A percentile compares a stretch with the other conserved stretches of the same genome.
These are phyloP conservation scores for Cladobotryum protrusum DNA, from an alignment of 2,329 filamentous ascomycete species.

Conservation along the genomic window DNA sequence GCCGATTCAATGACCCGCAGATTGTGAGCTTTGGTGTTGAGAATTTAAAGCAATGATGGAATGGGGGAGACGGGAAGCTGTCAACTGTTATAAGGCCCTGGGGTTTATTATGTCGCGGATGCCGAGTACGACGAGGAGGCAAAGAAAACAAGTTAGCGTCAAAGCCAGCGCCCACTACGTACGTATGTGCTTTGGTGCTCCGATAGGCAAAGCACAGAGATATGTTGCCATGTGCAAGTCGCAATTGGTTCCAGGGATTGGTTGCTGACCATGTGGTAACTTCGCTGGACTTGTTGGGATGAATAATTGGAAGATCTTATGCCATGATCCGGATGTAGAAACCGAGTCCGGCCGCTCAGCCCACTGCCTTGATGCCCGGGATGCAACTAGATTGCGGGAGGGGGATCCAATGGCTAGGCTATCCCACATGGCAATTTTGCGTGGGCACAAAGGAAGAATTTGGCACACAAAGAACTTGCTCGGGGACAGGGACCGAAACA, in stretches of 20 bases:
- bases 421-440: neutral
- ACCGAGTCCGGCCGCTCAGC: conserved; percentile 28
- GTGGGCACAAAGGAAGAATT: neutral
- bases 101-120: neutral
- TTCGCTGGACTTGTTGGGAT: conserved; percentile 42
- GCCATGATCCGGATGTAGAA: conserved; percentile 51
- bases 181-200: neutral
- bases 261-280: conserved; percentile 17
- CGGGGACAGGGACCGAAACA: neutral
- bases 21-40: neutral
- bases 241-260: neutral
- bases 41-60: neutral
- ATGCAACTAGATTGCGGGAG: conserved; percentile 11
- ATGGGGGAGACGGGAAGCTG: neutral
- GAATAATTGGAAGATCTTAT: conserved; percentile 57
- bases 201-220: neutral
- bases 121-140: neutral
- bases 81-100: neutral
- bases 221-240: neutral
- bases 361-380: conserved; percentile 13
- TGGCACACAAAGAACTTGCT: neutral
- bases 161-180: neutral
- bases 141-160: conserved; percentile 1
- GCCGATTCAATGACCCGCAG: neutral
- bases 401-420: neutral